Percentiles rank a stretch among this genome's conserved stretches.
phyloP scores from a whole-genome alignment of 306 rosid genomes.

The Prunus campanulata region DNA sequence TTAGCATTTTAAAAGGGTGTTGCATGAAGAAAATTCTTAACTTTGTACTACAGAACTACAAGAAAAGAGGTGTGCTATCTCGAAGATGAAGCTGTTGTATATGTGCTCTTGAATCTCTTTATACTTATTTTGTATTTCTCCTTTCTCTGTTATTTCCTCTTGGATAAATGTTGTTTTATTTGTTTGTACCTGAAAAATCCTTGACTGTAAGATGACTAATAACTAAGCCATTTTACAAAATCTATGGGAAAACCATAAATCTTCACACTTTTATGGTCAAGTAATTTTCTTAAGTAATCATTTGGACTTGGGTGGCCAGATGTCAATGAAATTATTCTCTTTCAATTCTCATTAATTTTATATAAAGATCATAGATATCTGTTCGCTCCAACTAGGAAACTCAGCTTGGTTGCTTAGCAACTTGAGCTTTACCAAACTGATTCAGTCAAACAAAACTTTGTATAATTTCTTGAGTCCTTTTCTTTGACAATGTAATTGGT shows the following conservation, averaged over 20 bases:
- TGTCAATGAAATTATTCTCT: not conserved
- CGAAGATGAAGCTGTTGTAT: not conserved
- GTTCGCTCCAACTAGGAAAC: too few species aligned
- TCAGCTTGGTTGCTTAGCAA: not conserved
- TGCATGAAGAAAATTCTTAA: not conserved
- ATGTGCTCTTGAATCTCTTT: too few species aligned
- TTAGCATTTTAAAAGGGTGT: not conserved
- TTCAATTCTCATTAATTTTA: not conserved
- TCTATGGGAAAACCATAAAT: not conserved
- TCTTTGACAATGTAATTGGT: not conserved
- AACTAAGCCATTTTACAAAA: not conserved
- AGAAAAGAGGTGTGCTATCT: not conserved
- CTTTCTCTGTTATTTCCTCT: not conserved
- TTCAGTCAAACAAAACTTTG: not conserved
- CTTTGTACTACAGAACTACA: not conserved
- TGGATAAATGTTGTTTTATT: not conserved
- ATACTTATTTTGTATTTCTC: not conserved
- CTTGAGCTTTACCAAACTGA: slow-evolving; percentile 1
- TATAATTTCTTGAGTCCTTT: not conserved
- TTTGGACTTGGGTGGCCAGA: not conserved
- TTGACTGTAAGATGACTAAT: not conserved
- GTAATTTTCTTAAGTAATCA: not conserved
- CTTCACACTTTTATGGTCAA: not conserved
- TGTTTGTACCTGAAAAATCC: not conserved
- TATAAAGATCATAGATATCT: too few species aligned